Base-by-base conservation (phyloP, 345 rosid genomes). In the Litchi chinensis region DNA sequence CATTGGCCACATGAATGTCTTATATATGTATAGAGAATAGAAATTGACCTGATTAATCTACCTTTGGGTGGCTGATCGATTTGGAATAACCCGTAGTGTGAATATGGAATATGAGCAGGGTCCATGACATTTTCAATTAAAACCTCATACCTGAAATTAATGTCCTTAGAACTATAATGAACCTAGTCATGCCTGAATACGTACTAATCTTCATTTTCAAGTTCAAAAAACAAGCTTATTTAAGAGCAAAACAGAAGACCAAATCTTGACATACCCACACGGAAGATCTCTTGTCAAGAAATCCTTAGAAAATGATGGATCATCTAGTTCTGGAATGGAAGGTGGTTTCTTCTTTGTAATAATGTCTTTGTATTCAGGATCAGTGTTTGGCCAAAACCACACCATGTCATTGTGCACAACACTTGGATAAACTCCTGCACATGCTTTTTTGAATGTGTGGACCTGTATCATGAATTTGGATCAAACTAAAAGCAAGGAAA, bases 321-420 rank as follows among this genome's bases (percentile, higher is more conserved):
- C 97, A 37, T 92, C 98, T 69, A 92, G 64, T 81, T 86, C 94
- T 1, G 95, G 91, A 24, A 95, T 85, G 77, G 52, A 90, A 5
- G 97, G 98, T 50, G 98, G 98, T 79, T 90, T 88, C 68, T 91
- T 86, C 72, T 86, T 90, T 41, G 52, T 76, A 50, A 92, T 70
- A 52, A 93, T 86, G 64, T 95, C 90, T 82, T 85, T 92, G 89
- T 81, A 89, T 66, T 81, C 81, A 57, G 98, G 91, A 86, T 92
- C 97, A 69, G 80, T 65, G 65, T 90, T 93, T n/a, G 98, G 98
- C 98, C 98, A 95, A 87, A 95, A 89, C 98, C 98, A 95, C 65
- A 95, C 85, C 10, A 95, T 90, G 65, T 88, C 97, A 77, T 92
- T 91, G 52, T 95, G 94, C 67, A 93, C 88, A 5, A 85, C 77